These are phyloP conservation scores for Trichoderma afroharzianum DNA, from an alignment of 2,329 filamentous ascomycete genomes.

Conservation along the genomic window DNA sequence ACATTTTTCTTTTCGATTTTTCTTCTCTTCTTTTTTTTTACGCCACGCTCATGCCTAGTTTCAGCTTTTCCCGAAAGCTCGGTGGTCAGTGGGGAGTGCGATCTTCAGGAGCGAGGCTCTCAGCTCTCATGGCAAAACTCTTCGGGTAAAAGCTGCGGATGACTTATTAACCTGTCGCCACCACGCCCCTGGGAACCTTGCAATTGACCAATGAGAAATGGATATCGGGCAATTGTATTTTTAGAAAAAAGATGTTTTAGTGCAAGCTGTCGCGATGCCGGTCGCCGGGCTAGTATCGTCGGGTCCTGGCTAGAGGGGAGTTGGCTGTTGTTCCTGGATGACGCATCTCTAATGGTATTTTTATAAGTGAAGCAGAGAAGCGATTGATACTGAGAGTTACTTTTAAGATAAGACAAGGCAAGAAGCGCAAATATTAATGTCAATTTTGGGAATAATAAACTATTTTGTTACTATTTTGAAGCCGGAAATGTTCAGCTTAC, in stretches of 20 bases:
- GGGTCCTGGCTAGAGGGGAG: neutral
- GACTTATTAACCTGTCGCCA: constrained; percentile 1
- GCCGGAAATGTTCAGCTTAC: too few species aligned
- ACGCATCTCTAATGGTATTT: neutral
- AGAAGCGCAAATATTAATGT: neutral
- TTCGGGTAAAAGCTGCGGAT: constrained; percentile 7
- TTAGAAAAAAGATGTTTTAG: neutral
- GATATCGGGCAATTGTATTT: neutral
- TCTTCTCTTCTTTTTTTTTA: neutral
- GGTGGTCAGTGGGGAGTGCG: neutral
- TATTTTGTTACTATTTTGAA: too few species aligned
- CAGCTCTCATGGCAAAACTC: neutral
- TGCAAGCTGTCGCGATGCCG: neutral
- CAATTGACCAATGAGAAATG: constrained; percentile 6
- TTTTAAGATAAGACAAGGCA: neutral
- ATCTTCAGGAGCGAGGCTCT: neutral
- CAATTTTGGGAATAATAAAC: neutral
- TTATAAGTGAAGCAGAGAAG: neutral
- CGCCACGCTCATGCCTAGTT: neutral
- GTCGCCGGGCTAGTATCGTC: neutral
- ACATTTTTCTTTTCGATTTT: neutral
- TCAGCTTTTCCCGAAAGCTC: neutral
- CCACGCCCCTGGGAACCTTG: neutral
- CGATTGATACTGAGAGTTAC: neutral
- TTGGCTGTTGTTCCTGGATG: neutral